Percentiles rank a stretch among this genome's conserved stretches.
Conservation (phyloP, 768 basidiomycete genomes). For the Polyporus arcularius region DNA sequence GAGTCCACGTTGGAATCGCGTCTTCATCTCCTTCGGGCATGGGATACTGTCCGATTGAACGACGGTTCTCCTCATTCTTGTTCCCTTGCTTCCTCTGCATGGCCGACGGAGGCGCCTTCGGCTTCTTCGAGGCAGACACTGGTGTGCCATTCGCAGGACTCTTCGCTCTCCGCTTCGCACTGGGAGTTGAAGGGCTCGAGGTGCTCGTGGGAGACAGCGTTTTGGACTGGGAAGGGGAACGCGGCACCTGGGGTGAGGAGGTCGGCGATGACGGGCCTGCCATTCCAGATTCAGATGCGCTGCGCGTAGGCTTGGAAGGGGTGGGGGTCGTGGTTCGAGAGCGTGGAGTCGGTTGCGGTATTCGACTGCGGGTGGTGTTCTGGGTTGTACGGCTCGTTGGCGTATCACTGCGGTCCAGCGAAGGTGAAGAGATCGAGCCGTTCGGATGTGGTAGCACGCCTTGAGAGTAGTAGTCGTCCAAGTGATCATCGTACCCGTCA, state of each 20-base stretch:
- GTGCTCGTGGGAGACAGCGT: slow-evolving; percentile 12
- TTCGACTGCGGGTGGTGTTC: slow-evolving; percentile 22
- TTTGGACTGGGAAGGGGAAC: slow-evolving; percentile 19
- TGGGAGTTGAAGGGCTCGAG: slow-evolving; percentile 21
- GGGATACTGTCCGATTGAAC: slow-evolving; percentile 71
- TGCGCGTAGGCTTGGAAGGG: slow-evolving; percentile 40
- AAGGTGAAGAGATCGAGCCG: slow-evolving; percentile 23
- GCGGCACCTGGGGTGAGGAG: slow-evolving; percentile 20
- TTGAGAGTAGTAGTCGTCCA: slow-evolving; percentile 26
- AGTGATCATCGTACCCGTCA: slow-evolving; percentile 45
- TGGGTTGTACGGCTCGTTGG: slow-evolving; percentile 18
- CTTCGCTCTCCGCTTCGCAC: slow-evolving; percentile 45
- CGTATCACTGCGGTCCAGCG: slow-evolving; percentile 26
- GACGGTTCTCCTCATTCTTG: slow-evolving; percentile 48
- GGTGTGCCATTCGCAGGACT: slow-evolving; percentile 46
- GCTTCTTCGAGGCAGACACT: slow-evolving; percentile 40
- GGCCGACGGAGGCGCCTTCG: slow-evolving; percentile 35
- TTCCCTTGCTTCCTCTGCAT: slow-evolving; percentile 32
- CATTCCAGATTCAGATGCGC: slow-evolving; percentile 36
- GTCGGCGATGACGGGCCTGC: slow-evolving; percentile 20
- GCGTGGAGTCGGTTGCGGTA: slow-evolving; percentile 32
- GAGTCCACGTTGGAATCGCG: slow-evolving; percentile 84
- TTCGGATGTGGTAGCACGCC: slow-evolving; percentile 19
- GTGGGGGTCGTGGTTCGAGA: slow-evolving; percentile 47
- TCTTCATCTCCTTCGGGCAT: slow-evolving; percentile 58